Evolutionary conservation across 805 yeast genomes (phyloP).

Genomic region (Myxozyma kluyveri): DNA sequence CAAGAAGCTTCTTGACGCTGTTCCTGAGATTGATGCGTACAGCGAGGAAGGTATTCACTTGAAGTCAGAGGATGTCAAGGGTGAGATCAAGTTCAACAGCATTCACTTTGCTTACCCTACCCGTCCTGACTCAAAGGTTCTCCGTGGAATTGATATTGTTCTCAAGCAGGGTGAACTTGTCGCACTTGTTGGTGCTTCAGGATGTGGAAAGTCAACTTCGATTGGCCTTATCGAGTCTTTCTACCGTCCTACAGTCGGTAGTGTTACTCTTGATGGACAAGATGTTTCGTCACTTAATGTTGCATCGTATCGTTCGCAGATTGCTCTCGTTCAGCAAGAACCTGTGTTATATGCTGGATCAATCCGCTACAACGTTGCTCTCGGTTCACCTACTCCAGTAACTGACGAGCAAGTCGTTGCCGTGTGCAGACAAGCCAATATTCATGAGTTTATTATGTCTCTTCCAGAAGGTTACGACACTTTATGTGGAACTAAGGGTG

Average conservation of each 20-base stretch:
- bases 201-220: conserved; percentile 48
- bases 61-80: conserved; percentile 38
- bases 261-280: conserved; percentile 52
- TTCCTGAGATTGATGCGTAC: conserved; percentile 40
- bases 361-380: conserved; percentile 69
- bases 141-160: conserved; percentile 31
- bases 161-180: conserved; percentile 78
- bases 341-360: conserved; percentile 67
- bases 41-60: conserved; percentile 35
- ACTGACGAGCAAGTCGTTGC: conserved; percentile 41
- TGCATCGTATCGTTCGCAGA: conserved; percentile 49
- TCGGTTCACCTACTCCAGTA: conserved; percentile 36
- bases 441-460: conserved; percentile 48
- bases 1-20: conserved; percentile 36
- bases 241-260: conserved; percentile 51
- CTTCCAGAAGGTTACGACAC: conserved; percentile 55
- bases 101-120: conserved; percentile 38
- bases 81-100: conserved; percentile 51
- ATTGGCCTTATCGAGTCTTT: conserved; percentile 53
- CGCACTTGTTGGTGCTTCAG: conserved; percentile 86
- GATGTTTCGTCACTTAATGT: conserved; percentile 51
- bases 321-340: conserved; percentile 65
- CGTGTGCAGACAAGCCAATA: conserved; percentile 53
- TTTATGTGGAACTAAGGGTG: conserved; percentile 50
- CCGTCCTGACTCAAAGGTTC: conserved; percentile 34